Base-by-base conservation (phyloP, 257 asterid species). In the Dorcoceras hygrometricum region DNA sequence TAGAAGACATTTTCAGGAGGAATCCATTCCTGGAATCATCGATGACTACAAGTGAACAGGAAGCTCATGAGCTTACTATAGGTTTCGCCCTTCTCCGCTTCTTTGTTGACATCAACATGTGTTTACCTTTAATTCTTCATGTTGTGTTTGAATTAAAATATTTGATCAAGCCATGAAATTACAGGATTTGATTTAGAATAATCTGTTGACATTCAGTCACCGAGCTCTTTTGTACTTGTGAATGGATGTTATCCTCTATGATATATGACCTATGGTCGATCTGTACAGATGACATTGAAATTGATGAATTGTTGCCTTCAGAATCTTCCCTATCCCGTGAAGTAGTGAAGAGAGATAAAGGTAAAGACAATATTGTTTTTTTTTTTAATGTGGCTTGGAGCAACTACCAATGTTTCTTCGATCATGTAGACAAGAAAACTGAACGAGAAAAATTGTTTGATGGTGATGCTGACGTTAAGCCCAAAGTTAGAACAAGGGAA, bases 221-320 rank as follows among this genome's bases (percentile, higher is more conserved):
- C 9, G 28, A 48, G 14, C n/a, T 53, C 19, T 57, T 66, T 36
- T 74, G 62, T 28, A 3, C 50, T 66, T 57, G 34, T 62, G 23
- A 59, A 55, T 11, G 76, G 36, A 62, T 62, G 58, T 28, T 59
- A 20, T 72, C 55, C 58, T 57, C 72, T 62, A 43, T 59, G 56
- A 72, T 59, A 19, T 57, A 73, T 71, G 67, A 28, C 80, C 76
- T 66, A 74, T 56, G 24, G 56, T 55, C 65, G 36, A 59, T 55
- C 36, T 66, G 20, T 75, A 57, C 87, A 86, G 96, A 88, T 75
- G 95, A 91, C 80, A 88, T 91, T 36, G 94, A 82, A 78, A 91
- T 89, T 75, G 98, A 91, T 67, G 96, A 89, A 66, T 84, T 87
- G 68, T 66, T 67, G 65, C 85, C 86, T 62, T 32, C 57, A 65